phyloP scores from a whole-genome alignment of 2,329 filamentous ascomycete genomes.

The Trichoderma harzianum region DNA sequence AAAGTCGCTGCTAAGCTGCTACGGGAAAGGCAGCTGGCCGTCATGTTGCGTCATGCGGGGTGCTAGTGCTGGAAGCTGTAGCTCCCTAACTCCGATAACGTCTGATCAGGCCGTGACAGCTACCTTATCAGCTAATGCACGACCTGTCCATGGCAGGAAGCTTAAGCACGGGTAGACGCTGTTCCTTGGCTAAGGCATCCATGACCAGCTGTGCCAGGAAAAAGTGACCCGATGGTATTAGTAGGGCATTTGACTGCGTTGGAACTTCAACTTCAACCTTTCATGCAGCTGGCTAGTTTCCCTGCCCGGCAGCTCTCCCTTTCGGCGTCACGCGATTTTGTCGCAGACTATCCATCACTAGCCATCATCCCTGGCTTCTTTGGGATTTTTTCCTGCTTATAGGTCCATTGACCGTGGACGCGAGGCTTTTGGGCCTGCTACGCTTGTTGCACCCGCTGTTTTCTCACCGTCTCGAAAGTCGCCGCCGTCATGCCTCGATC shows the following conservation, averaged over 20 bases:
- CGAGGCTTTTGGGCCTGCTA: not conserved
- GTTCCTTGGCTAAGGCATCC: constrained; percentile 9
- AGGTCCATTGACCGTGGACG: not conserved
- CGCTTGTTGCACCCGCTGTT: not conserved
- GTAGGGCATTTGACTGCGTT: not conserved
- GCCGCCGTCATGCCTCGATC: constrained; percentile 16
- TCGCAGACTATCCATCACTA: not conserved
- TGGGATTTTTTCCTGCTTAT: not conserved
- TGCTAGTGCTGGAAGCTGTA: constrained; percentile 6
- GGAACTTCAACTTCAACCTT: not conserved
- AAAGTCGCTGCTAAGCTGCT: constrained; percentile 6
- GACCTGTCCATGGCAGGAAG: not conserved
- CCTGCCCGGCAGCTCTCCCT: not conserved
- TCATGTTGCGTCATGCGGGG: constrained; percentile 18
- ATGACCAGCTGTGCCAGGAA: not conserved
- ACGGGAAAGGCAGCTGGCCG: not conserved
- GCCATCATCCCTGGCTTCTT: not conserved
- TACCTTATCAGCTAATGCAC: constrained; percentile 17
- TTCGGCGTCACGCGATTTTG: not conserved
- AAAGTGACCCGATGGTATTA: not conserved
- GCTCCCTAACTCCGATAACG: constrained; percentile 15
- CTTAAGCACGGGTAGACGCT: constrained; percentile 1
- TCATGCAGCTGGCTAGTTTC: not conserved
- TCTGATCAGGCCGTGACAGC: not conserved
- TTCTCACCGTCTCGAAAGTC: constrained; percentile 4